A percentile compares a stretch with the other conserved stretches of the same genome.
Conservation (phyloP, 2,329 filamentous ascomycete species). For the Exophiala alcalophila region DNA sequence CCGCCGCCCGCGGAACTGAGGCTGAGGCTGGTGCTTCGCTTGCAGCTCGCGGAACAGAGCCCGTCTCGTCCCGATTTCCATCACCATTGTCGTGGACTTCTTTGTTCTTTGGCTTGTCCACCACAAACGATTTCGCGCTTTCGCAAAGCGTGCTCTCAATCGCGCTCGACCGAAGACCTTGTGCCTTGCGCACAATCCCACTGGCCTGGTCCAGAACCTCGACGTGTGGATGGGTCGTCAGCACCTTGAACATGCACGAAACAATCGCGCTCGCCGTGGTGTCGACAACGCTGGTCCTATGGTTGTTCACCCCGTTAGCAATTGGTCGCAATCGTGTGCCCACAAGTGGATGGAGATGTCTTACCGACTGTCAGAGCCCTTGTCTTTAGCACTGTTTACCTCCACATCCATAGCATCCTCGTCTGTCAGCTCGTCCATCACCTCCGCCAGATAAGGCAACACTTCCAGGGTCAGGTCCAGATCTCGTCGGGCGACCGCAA, state of each 20-base stretch:
- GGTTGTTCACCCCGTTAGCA: slow-evolving; percentile 8
- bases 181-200: slow-evolving; percentile 20
- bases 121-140: slow-evolving; percentile 22
- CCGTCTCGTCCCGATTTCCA: too few species aligned
- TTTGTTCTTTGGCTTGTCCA: slow-evolving; percentile 6
- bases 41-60: slow-evolving; percentile 17
- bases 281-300: slow-evolving; percentile 18
- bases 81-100: slow-evolving; percentile 6
- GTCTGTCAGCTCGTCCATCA: slow-evolving; percentile 58
- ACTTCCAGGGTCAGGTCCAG: slow-evolving; percentile 67
- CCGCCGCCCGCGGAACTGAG: slow-evolving; percentile 1
- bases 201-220: slow-evolving; percentile 23
- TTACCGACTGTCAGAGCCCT: slow-evolving; percentile 19
- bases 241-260: slow-evolving; percentile 27
- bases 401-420: slow-evolving; percentile 72
- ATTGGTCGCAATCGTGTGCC: slow-evolving; percentile 18
- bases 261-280: slow-evolving; percentile 21
- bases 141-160: slow-evolving; percentile 25
- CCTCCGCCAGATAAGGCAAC: slow-evolving; percentile 49
- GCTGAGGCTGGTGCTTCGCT: slow-evolving; percentile 14
- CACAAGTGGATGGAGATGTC: slow-evolving; percentile 12
- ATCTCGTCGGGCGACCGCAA: slow-evolving; percentile 66
- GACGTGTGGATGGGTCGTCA: slow-evolving; percentile 15
- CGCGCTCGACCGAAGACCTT: slow-evolving; percentile 8
- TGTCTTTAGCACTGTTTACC: slow-evolving; percentile 50